Conservation (phyloP, 2,329 filamentous ascomycete genomes). For the Ophiocordyceps polyrhachis-furcata region DNA sequence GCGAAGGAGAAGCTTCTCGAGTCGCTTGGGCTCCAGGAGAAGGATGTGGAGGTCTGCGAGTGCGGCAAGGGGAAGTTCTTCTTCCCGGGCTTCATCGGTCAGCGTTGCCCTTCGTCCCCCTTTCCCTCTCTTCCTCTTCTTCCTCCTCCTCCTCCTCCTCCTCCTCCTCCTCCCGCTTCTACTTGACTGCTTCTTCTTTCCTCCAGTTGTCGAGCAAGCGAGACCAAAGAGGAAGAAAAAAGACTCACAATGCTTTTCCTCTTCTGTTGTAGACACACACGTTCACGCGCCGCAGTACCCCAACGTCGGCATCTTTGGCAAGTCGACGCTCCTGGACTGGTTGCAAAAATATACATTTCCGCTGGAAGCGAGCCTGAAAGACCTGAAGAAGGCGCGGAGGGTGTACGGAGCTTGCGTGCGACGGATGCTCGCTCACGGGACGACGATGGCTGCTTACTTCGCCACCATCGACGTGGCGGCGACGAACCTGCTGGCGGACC, state of each 20-base stretch:
- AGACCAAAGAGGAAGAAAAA: no score
- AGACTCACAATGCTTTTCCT: background rate
- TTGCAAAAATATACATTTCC: conserved; percentile 90
- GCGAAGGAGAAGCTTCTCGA: conserved; percentile 16
- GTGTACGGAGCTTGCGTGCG: conserved; percentile 66
- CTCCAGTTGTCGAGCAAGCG: no score
- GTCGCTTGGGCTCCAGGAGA: conserved; percentile 24
- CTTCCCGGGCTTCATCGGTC: conserved; percentile 69
- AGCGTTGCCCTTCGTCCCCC: conserved; percentile 8
- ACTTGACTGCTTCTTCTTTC: no score
- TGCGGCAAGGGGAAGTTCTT: conserved; percentile 45
- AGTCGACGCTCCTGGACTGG: conserved; percentile 84
- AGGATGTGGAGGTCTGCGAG: conserved; percentile 18
- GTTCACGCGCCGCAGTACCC: conserved; percentile 91
- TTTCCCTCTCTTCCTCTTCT: background rate
- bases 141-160: no score
- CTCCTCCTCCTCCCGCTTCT: no score
- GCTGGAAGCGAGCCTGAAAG: conserved; percentile 58
- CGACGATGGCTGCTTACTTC: conserved; percentile 88
- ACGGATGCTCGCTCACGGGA: conserved; percentile 73
- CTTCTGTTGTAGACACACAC: conserved; percentile 53
- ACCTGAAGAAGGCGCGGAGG: conserved; percentile 39
- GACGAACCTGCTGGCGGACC: conserved; percentile 77
- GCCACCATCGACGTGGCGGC: conserved; percentile 72
- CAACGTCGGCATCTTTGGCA: conserved; percentile 86